A percentile compares a stretch with the other conserved stretches of the same genome.
Evolutionary conservation across 73 alveolate species (phyloP).

Genomic region (Breviolum minutum): DNA sequence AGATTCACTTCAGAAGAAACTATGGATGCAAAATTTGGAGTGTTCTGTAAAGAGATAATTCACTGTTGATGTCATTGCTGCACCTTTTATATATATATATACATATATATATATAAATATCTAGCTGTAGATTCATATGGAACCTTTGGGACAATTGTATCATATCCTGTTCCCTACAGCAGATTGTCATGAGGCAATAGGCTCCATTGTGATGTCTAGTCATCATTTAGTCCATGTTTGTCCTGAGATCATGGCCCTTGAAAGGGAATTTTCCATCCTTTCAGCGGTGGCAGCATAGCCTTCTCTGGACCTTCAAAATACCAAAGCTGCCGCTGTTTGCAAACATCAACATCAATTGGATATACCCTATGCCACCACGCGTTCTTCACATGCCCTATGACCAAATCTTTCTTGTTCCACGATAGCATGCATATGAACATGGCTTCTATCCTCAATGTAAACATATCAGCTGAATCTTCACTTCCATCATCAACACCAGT

Average conservation of each 20-base stretch:
- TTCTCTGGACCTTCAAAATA: conserved; percentile 47
- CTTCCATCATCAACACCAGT: no score
- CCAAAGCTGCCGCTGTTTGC: no score
- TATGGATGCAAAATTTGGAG: no score
- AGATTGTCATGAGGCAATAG: background rate
- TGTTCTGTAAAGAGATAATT: no score
- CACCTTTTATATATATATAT: no score
- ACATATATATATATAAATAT: no score
- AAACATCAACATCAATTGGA: no score
- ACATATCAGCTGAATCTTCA: no score
- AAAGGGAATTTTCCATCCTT: conserved; percentile 93
- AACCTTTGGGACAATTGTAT: background rate
- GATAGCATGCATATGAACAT: background rate
- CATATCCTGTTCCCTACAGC: background rate
- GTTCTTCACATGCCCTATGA: background rate
- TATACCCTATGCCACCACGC: no score
- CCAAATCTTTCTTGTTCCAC: background rate
- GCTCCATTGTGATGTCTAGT: background rate
- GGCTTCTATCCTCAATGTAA: no score
- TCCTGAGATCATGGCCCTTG: conserved; percentile 53
- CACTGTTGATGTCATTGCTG: no score
- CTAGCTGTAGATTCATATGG: background rate
- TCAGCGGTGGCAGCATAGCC: conserved; percentile 89
- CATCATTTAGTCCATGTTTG: background rate
- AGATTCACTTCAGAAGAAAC: background rate